Base-by-base conservation (phyloP, 768 basidiomycete species). In the Tylopilus plumbeoviolaceoides region DNA sequence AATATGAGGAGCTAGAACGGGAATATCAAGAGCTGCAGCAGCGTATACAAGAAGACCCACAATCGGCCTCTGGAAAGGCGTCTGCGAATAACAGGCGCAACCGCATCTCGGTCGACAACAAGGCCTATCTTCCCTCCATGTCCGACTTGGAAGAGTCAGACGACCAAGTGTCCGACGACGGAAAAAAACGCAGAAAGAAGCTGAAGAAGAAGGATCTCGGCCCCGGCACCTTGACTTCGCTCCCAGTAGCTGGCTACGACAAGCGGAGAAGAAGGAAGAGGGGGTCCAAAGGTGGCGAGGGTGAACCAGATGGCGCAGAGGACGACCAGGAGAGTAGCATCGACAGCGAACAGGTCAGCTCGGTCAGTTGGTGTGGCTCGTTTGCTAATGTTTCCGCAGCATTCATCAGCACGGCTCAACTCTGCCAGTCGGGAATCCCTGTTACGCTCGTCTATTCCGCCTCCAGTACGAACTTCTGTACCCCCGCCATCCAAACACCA, bases 101-200 rank as follows among this genome's bases (percentile, higher is more conserved):
- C 59, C 81, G 84, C 30, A 88, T 90, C 56, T 87, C 86, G 0
- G 62, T 73, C 21, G 91, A 92, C 66, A 90, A 91, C 70, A 89
- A 87, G 66, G 90, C 90, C 1, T 93, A 91, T 61, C 79, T 79
- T 48, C 90, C 90, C 18, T 70, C 81, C 1, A 66, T 68, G 50
- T 86, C 84, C 8, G 87, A 87, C 58, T 59, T 80, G 31, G 88
- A 89, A 38, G 78, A 80, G 8, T 82, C 84, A 7, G 85, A 83
- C 31, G 83, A 84, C 46, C 79, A 81, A 45, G 75, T 78, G 30
- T 80, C 79, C 23, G 80, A 76, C 28, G 74, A 72, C 47, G 82
- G 75, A 53, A 75, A 74, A 59, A 77, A 75, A 63, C 77, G 77
- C 66, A 82, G 75, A 71, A 70, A 70, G 50, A 71, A 63, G 57